These are phyloP conservation scores for Zoysia pacifica DNA, from an alignment of 176 grass and related monocot species.

Conservation along the genomic window DNA sequence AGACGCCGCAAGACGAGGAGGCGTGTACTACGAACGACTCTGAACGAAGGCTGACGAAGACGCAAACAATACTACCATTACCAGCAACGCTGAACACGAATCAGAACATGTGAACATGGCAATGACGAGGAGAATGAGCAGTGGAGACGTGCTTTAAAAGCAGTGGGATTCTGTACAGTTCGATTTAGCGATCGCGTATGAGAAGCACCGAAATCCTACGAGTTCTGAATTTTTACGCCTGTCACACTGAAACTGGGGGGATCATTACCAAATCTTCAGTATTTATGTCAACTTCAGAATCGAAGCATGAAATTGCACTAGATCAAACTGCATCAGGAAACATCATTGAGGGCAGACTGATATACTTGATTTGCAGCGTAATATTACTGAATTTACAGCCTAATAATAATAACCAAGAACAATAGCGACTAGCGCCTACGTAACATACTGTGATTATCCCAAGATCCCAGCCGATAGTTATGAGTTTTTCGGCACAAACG, in stretches of 20 bases:
- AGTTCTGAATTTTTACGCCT: not conserved
- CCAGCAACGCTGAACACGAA: not conserved
- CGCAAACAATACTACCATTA: no score
- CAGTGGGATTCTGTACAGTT: not conserved
- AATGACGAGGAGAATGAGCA: not conserved
- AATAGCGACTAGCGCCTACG: not conserved
- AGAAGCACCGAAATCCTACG: not conserved
- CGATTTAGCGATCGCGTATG: not conserved
- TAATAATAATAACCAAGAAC: not conserved
- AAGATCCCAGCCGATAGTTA: not conserved
- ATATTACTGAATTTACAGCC: not conserved
- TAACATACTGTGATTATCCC: not conserved
- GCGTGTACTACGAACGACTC: not conserved
- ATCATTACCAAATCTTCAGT: not conserved
- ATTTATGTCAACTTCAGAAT: no score
- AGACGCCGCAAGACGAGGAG: not conserved
- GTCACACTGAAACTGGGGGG: no score
- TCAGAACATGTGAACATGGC: not conserved
- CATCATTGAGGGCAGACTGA: not conserved
- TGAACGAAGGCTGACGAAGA: not conserved
- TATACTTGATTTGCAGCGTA: not conserved
- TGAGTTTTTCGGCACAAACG: not conserved
- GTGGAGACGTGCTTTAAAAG: not conserved
- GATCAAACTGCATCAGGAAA: not conserved
- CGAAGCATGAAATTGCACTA: not conserved